Evolutionary conservation across 768 basidiomycete species (phyloP).

Genomic region (Lactarius trivialis): DNA sequence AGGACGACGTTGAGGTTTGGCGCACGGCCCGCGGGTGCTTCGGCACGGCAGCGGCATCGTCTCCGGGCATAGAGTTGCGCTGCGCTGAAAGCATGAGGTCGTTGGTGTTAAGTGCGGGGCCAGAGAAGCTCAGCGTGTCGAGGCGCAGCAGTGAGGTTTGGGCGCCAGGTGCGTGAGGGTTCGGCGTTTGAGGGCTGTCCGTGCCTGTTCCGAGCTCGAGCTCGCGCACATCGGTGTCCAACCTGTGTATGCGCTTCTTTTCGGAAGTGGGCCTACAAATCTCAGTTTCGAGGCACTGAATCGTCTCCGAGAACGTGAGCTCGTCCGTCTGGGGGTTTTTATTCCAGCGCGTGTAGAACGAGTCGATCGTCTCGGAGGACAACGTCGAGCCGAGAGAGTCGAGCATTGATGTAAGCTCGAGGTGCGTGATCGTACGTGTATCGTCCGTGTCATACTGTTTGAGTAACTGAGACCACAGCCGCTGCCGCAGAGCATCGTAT

Average conservation of each 20-base stretch:
- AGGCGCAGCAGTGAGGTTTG: constrained; percentile 32
- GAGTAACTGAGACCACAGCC: constrained; percentile 86
- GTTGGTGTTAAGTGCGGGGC: constrained; percentile 36
- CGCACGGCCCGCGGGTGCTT: constrained; percentile 12
- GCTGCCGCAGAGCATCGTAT: constrained; percentile 83
- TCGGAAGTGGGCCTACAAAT: constrained; percentile 67
- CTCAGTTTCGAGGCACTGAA: constrained; percentile 82
- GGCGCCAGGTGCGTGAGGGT: constrained; percentile 36
- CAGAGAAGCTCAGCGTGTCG: constrained; percentile 57
- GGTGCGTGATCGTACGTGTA: constrained; percentile 60
- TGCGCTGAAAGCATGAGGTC: constrained; percentile 16
- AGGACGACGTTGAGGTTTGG: constrained; percentile 33
- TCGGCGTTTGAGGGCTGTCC: constrained; percentile 48
- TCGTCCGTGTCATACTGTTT: constrained; percentile 89
- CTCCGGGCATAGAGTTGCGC: too few relatives aligned
- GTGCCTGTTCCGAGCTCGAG: constrained; percentile 18
- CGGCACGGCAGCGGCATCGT: background rate
- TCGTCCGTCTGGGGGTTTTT: constrained; percentile 63
- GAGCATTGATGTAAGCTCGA: constrained; percentile 91
- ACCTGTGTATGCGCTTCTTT: constrained; percentile 55
- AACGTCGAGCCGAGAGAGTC: constrained; percentile 96
- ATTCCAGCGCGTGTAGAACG: constrained; percentile 69
- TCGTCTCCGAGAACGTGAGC: constrained; percentile 69
- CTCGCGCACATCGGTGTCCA: constrained; percentile 32
- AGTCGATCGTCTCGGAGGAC: constrained; percentile 65